phyloP scores from a whole-genome alignment of 805 yeast genomes.

The Starmerella ratchasimensis region DNA sequence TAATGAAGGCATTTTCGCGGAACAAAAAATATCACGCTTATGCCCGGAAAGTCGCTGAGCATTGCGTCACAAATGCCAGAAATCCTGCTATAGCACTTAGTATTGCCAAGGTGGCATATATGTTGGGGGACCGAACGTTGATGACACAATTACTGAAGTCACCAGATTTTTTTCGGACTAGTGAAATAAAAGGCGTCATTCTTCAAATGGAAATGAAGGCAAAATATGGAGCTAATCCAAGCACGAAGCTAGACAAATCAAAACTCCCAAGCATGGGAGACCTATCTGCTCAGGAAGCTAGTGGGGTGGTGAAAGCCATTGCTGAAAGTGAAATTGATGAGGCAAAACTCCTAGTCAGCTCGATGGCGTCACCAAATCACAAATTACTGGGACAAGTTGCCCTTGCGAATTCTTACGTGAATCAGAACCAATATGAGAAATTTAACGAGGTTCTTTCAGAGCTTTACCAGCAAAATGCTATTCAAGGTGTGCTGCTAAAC shows the following conservation, averaged over 20 bases:
- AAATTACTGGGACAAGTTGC: constrained; percentile 7
- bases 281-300: constrained; percentile 24
- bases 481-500: constrained; percentile 12
- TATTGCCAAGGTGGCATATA: constrained; percentile 11
- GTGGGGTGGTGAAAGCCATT: constrained; percentile 9
- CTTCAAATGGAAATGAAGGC: constrained; percentile 7
- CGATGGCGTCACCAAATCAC: not conserved
- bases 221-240: no score
- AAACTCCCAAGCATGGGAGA: constrained; percentile 16
- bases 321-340: constrained; percentile 1
- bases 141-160: not conserved
- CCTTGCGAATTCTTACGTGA: constrained; percentile 14
- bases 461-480: not conserved
- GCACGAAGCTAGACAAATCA: not conserved
- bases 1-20: constrained; percentile 11
- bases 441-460: not conserved
- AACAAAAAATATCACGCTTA: not conserved
- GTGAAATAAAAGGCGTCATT: not conserved
- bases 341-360: constrained; percentile 4
- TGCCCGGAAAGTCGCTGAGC: constrained; percentile 10
- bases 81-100: constrained; percentile 7
- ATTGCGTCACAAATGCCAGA: constrained; percentile 2
- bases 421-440: not conserved
- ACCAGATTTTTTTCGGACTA: not conserved
- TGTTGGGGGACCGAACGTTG: constrained; percentile 5